Evolutionary conservation across 139 green algal species (phyloP), one percentile per base, ranked within the genome.

Genomic region (Volvox africanus): DNA sequence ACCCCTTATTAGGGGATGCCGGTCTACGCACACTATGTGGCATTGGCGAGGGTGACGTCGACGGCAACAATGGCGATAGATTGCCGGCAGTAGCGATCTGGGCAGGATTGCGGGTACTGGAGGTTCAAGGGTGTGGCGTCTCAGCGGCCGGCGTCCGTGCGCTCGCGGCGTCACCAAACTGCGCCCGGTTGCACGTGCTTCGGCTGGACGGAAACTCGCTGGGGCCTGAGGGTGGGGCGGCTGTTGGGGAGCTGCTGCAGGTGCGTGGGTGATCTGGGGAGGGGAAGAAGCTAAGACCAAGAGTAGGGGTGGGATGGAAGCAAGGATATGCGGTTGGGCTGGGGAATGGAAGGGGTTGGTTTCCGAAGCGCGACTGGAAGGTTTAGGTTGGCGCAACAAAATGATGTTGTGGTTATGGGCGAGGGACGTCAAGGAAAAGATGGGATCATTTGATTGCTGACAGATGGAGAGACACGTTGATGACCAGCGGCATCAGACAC

Each of bases 131-230:
- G 19, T 80, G 82, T 6, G 30, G 35, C 33, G n/a, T 92, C 16
- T 65, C 32, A 12, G 67, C 65, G 28, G 68, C 35, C 22, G 88
- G 88, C 16, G 9, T 85, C 13, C 62, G 26, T 2, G 36, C 67
- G 5, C 22, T 88, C 24, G 78, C 88, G 11, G 22, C 79, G 9
- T 61, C 83, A 0, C 65, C 73, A 55, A 75, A 37, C 78, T 67
- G 78, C 37, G 65, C n/a, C 33, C 55, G 65, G 36, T 68, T 92
- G 67, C 18, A 21, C 55, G 61, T 68, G 44, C 65, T 92, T 0
- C 65, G 86, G 20, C 67, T 92, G 88, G 71, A 85, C 26, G 80
- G 79, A 62, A 92, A 92, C 88, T 18, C 32, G 37, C 80, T 92
- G 65, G 88, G 88, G 30, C 36, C 65, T 1, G 65, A 22, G 35